Evolutionary conservation across 2,329 filamentous ascomycete species (phyloP).

Genomic region (Exophiala sp.): DNA sequence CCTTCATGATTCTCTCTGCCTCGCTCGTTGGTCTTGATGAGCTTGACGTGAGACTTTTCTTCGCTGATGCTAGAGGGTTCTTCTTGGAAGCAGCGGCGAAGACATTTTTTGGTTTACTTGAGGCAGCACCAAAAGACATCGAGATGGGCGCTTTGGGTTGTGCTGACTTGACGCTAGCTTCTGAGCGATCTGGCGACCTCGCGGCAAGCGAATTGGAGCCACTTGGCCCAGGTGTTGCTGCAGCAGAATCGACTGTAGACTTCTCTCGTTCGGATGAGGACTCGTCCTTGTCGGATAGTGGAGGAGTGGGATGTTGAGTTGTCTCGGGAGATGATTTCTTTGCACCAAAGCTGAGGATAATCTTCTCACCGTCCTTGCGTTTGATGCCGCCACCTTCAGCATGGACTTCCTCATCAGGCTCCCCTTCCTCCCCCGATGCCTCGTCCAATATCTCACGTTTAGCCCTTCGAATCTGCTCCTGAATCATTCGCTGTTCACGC

Average conservation of each 20-base stretch:
- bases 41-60: constrained; percentile 59
- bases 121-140: constrained; percentile 58
- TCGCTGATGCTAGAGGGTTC: constrained; percentile 62
- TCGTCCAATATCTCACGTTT: constrained; percentile 55
- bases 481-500: constrained; percentile 76
- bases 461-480: constrained; percentile 78
- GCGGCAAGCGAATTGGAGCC: not conserved
- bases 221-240: constrained; percentile 30
- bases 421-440: constrained; percentile 41
- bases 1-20: constrained; percentile 83
- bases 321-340: constrained; percentile 28
- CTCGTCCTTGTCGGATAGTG: constrained; percentile 21
- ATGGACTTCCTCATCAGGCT: constrained; percentile 39
- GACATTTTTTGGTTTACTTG: constrained; percentile 69
- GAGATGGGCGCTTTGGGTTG: constrained; percentile 45
- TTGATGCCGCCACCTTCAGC: constrained; percentile 44
- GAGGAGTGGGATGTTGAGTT: constrained; percentile 28
- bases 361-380: constrained; percentile 69
- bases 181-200: not conserved
- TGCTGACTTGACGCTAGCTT: constrained; percentile 4
- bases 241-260: not conserved
- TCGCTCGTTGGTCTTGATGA: constrained; percentile 80
- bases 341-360: constrained; percentile 65
- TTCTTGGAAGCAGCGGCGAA: constrained; percentile 63
- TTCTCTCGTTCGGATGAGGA: constrained; percentile 22